These are phyloP conservation scores for Sporothrix luriei DNA, from an alignment of 2,329 filamentous ascomycete species.

Conservation along the genomic window DNA sequence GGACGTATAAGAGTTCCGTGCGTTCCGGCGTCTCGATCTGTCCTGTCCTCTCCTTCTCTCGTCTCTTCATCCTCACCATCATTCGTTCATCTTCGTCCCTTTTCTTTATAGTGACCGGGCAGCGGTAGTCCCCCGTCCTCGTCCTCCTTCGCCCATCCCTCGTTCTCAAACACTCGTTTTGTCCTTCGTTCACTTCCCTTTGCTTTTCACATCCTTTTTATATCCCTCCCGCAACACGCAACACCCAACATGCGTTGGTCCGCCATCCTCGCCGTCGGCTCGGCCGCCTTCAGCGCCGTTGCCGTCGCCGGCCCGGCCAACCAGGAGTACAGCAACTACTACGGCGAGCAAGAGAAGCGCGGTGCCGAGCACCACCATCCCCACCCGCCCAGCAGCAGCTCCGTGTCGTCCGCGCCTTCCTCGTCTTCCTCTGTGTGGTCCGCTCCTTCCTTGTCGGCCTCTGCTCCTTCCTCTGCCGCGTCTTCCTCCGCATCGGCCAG, in stretches of 20 bases:
- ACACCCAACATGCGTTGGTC: slow-evolving; percentile 32
- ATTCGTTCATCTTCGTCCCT: slow-evolving; percentile 1
- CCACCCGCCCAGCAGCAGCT: too few species aligned
- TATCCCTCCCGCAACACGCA: background rate
- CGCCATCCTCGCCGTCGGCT: slow-evolving; percentile 31
- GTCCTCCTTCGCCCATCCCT: background rate
- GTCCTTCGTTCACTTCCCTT: background rate
- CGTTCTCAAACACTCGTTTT: slow-evolving; percentile 6
- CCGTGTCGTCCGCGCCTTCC: too few species aligned
- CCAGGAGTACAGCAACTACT: background rate
- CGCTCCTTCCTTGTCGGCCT: background rate
- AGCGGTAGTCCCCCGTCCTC: too few species aligned
- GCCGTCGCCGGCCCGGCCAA: slow-evolving; percentile 29
- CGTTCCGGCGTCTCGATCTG: background rate
- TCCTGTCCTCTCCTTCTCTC: background rate
- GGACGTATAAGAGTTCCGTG: slow-evolving; percentile 16
- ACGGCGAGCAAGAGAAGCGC: slow-evolving; percentile 14
- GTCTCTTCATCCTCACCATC: background rate
- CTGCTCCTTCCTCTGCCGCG: background rate
- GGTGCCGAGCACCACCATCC: background rate
- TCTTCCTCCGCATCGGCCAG: background rate
- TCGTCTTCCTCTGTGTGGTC: background rate
- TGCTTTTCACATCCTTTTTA: background rate
- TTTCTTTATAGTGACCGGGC: background rate
- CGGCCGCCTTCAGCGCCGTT: slow-evolving; percentile 26